Percentiles rank a stretch among this genome's conserved stretches.
Evolutionary conservation across 2,329 filamentous ascomycete genomes (phyloP).

Genomic region (Volutella citrinella): DNA sequence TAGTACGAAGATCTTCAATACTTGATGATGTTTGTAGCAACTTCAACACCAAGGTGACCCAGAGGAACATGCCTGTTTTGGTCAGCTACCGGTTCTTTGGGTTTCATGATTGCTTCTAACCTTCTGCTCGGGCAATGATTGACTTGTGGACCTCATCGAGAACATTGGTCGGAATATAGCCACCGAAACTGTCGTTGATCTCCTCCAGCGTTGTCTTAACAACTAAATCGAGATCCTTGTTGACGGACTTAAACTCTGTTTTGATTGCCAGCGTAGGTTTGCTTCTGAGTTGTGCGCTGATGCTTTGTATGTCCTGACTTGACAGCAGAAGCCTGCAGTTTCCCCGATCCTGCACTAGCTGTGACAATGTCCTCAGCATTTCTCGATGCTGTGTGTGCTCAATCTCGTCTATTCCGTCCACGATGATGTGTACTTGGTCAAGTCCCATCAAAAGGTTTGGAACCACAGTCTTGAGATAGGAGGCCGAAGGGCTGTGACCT

Average conservation of each 20-base stretch:
- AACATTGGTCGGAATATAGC: neutral
- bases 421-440: neutral
- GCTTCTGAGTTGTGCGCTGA: neutral
- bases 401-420: slow-evolving; percentile 5
- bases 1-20: neutral
- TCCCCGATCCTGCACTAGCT: neutral
- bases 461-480: neutral
- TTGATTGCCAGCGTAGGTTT: neutral
- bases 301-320: slow-evolving; percentile 1
- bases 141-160: neutral
- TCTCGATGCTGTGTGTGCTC: neutral
- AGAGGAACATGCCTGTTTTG: slow-evolving; percentile 4
- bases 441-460: neutral
- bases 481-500: neutral
- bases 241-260: neutral
- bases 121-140: slow-evolving; percentile 1
- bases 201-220: neutral
- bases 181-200: neutral
- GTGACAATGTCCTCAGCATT: neutral
- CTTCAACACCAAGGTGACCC: slow-evolving; percentile 2
- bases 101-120: neutral
- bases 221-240: slow-evolving; percentile 1
- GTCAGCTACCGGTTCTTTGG: neutral
- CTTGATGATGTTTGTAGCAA: neutral
- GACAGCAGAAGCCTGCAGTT: slow-evolving; percentile 1